A percentile compares a stretch with the other conserved stretches of the same genome.
Evolutionary conservation across 2,329 filamentous ascomycete genomes (phyloP).

Genomic region (Tolypocladium inflatum): DNA sequence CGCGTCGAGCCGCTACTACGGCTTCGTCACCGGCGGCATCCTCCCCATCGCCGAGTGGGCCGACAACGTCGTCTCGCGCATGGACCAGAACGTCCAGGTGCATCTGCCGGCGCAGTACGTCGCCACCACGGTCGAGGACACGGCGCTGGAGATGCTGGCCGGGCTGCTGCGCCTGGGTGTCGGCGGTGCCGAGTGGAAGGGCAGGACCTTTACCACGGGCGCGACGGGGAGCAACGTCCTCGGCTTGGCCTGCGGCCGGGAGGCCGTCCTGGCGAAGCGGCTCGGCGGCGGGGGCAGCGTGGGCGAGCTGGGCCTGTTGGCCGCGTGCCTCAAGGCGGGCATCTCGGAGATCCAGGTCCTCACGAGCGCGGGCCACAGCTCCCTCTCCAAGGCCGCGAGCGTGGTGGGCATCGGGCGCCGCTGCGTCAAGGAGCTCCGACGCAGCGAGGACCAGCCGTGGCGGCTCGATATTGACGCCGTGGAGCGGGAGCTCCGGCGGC

Average conservation of each 20-base stretch:
- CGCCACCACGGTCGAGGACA: constrained; percentile 66
- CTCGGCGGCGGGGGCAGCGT: constrained; percentile 33
- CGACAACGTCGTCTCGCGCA: constrained; percentile 71
- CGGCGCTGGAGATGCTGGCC: constrained; percentile 59
- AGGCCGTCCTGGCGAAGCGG: constrained; percentile 43
- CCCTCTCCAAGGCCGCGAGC: constrained; percentile 72
- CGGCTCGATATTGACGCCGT: constrained; percentile 58
- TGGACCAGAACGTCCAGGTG: constrained; percentile 78
- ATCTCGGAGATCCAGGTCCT: constrained; percentile 65
- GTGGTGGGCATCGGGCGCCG: constrained; percentile 68
- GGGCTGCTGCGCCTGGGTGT: constrained; percentile 50
- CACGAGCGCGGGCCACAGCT: constrained; percentile 77
- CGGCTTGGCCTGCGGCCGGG: constrained; percentile 57
- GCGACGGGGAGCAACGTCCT: constrained; percentile 74
- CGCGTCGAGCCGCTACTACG: constrained; percentile 64
- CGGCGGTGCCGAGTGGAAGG: constrained; percentile 42
- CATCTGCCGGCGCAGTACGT: constrained; percentile 71
- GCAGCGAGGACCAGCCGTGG: constrained; percentile 49
- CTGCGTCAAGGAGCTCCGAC: constrained; percentile 53
- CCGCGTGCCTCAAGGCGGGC: constrained; percentile 54
- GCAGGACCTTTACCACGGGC: constrained; percentile 46
- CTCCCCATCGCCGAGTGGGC: constrained; percentile 73
- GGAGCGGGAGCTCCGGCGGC: constrained; percentile 44
- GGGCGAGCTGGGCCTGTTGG: constrained; percentile 60
- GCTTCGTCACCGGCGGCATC: constrained; percentile 77